Conservation (phyloP, 164 flowering plant genomes). For the Aristolochia californica region DNA sequence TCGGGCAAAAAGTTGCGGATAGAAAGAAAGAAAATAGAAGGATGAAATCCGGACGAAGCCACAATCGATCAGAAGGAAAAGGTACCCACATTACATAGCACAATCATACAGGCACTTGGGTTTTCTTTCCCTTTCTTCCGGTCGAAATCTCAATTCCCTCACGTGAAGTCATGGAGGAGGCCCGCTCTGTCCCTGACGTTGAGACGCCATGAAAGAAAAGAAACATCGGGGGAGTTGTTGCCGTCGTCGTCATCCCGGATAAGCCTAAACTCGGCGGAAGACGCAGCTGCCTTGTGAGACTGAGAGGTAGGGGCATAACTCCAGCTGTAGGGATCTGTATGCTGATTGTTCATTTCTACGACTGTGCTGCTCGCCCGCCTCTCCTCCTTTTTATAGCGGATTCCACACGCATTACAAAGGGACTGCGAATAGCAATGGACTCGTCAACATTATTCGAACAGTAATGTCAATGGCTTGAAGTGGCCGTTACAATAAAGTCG, state of each 20-base stretch:
- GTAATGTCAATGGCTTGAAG: not conserved
- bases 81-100: too few relatives aligned
- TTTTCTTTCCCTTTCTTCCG: too few relatives aligned
- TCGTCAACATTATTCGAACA: not conserved
- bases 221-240: constrained; percentile 22
- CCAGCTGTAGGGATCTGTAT: constrained; percentile 26
- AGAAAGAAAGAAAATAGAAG: too few relatives aligned
- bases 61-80: too few relatives aligned
- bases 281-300: constrained; percentile 31
- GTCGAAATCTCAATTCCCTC: too few relatives aligned
- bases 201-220: constrained; percentile 79
- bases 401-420: constrained; percentile 97
- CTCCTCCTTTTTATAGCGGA: constrained; percentile 96
- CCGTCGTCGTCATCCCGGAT: constrained; percentile 30
- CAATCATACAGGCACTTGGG: too few relatives aligned
- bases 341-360: constrained; percentile 14
- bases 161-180: constrained; percentile 63
- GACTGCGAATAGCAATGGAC: constrained; percentile 39
- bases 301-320: constrained; percentile 14
- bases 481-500: not conserved
- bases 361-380: constrained; percentile 63
- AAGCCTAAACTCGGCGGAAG: constrained; percentile 39
- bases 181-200: constrained; percentile 53
- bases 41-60: too few relatives aligned
- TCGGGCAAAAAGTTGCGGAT: too few relatives aligned